phyloP scores from a whole-genome alignment of 192 early-diverging fungal species.

The Pilaira anomala region DNA sequence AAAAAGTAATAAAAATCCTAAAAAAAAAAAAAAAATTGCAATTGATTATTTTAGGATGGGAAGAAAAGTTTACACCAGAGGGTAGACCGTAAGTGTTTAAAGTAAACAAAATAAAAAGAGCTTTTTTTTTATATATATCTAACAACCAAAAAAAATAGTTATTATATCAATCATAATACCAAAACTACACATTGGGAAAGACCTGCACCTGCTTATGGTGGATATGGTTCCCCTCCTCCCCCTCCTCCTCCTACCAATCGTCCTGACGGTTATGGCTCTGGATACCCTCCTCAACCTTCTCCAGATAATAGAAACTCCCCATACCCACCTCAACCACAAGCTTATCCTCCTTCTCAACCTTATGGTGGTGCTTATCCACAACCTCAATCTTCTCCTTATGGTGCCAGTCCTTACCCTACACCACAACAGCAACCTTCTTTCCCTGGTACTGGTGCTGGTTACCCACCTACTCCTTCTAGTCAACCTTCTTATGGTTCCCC shows the following conservation, averaged over 20 bases:
- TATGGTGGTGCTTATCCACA: slow-evolving; percentile 5
- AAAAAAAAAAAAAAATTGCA: neutral
- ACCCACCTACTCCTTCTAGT: neutral
- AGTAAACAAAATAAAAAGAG: too few relatives aligned
- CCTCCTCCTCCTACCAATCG: neutral
- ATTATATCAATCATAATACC: slow-evolving; percentile 29
- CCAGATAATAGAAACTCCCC: neutral
- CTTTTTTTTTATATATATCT: neutral
- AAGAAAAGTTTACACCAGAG: slow-evolving; percentile 17
- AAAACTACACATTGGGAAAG: slow-evolving; percentile 32
- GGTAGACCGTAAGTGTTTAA: slow-evolving; percentile 20
- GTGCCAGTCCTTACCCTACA: neutral
- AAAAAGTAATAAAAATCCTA: neutral
- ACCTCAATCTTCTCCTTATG: slow-evolving; percentile 17
- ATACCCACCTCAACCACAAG: slow-evolving; percentile 2
- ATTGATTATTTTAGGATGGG: slow-evolving; percentile 18
- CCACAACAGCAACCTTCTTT: neutral
- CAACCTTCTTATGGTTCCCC: too few relatives aligned
- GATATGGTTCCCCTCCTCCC: neutral
- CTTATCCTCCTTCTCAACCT: slow-evolving; percentile 1
- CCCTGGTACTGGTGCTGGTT: neutral
- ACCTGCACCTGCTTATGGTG: slow-evolving; percentile 22
- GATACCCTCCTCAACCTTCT: neutral
- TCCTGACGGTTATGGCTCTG: slow-evolving; percentile 2
- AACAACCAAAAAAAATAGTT: slow-evolving; percentile 7